Base-by-base conservation (phyloP, 768 basidiomycete species). In the Amanita exitialis region DNA sequence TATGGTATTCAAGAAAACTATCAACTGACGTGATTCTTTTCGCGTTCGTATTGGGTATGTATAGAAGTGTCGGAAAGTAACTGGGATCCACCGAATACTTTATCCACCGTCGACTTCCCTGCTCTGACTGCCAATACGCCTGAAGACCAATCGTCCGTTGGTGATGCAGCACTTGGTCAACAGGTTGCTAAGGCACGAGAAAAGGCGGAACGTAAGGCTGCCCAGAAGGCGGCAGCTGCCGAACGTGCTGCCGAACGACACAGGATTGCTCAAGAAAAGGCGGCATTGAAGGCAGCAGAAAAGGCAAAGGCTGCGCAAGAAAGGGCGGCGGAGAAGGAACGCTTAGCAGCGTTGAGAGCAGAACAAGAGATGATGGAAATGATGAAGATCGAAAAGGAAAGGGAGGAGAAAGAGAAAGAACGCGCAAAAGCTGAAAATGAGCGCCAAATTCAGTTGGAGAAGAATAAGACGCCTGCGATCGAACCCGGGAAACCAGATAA, bases 21-120 rank as follows among this genome's bases (percentile, higher is more conserved):
- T 66, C 73, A 63, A 36, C 50, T 51, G 50, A 51, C 50, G 21
- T 44, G 76, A 70, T 55, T 67, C 67, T 62, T 66, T 65, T 64
- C 62, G 62, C 59, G 62, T 67, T 65, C 54, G 42, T 6, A 16
- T 42, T 43, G 16, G 15, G 20, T 34, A 30, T 18, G 39, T 21
- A 16, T 42, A 51, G 42, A 51, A 15, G 23, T 27, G 23, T 34
- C 32, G 6, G 50, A 36, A 37, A 21, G 23, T 21, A 51, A 36
- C n/a, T 18, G n/a, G 21, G 67, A 72, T 53, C 70, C 80, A 52
- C 78, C 82, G 52, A 66, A 74, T 48, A 67, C 73, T 51, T 69
- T 89, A 50, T 86, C 86, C 54, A 68, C 79, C 36, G 68, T 77
- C 61, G 89, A 90, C 64, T 90, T 90, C 63, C 89, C 87, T 48